Evolutionary conservation across 495 filamentous ascomycete genomes (phyloP).

Genomic region (Aspergillus panamensis): DNA sequence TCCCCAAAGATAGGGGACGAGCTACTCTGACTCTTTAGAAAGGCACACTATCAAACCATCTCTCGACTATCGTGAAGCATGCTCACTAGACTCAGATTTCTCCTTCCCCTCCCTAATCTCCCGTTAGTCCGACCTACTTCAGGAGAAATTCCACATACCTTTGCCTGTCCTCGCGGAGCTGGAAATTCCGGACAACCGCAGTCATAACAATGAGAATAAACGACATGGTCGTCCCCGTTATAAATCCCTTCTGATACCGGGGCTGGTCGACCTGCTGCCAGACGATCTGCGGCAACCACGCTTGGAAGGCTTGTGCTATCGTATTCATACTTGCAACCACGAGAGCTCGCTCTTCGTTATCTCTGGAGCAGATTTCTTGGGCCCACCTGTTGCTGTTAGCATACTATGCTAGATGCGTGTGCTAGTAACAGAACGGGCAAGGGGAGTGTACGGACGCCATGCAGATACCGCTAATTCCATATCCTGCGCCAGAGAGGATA

Average conservation of each 20-base stretch:
- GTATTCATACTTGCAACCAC: conserved; percentile 50
- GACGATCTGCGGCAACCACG: conserved; percentile 48
- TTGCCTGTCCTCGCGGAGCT: conserved; percentile 36
- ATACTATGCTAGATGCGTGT: no score
- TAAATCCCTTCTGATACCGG: conserved; percentile 46
- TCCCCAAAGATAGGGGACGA: no score
- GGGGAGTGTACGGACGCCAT: conserved; percentile 44
- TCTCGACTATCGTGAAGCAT: no score
- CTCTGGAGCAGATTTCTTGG: conserved; percentile 48
- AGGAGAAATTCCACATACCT: conserved; percentile 24
- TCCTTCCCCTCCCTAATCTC: no score
- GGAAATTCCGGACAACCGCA: conserved; percentile 30
- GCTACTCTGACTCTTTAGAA: no score
- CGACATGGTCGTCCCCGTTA: conserved; percentile 37
- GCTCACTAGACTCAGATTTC: no score
- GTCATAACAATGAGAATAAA: conserved; percentile 31
- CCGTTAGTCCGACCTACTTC: neutral
- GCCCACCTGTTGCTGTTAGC: conserved; percentile 37
- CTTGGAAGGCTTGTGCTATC: conserved; percentile 47
- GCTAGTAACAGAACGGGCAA: no score
- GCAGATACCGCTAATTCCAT: conserved; percentile 39
- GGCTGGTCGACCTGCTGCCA: conserved; percentile 53
- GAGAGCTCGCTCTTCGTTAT: conserved; percentile 51
- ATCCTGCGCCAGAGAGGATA: conserved; percentile 36
- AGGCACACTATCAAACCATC: no score